phyloP scores from a whole-genome alignment of 78 protist genomes.

The Emiliania huxleyi region DNA sequence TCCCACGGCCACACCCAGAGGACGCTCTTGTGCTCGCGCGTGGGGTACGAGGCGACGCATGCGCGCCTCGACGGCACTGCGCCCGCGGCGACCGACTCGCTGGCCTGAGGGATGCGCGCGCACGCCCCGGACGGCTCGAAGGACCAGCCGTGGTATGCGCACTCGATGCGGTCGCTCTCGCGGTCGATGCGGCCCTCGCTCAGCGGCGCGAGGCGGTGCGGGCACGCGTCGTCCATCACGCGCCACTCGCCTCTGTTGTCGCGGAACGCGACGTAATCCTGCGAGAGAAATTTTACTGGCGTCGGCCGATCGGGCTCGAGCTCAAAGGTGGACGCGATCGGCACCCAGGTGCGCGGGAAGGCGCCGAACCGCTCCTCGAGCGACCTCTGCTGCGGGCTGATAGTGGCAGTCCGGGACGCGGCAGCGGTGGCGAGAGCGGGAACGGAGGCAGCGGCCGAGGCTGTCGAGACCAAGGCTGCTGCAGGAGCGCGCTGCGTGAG shows the following conservation, averaged over 20 bases:
- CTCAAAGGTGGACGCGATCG: background rate
- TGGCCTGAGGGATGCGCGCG: background rate
- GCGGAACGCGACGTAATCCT: background rate
- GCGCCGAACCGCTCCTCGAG: no score
- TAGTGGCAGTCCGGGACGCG: no score
- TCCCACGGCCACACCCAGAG: background rate
- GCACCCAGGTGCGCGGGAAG: background rate
- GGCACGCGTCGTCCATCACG: background rate
- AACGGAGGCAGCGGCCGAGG: no score
- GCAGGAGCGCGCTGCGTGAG: no score
- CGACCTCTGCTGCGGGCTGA: no score
- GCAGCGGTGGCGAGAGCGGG: no score
- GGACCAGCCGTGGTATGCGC: background rate
- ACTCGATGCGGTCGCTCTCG: background rate
- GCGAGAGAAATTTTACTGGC: background rate
- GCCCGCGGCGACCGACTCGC: background rate
- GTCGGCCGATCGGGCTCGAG: background rate
- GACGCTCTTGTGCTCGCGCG: background rate
- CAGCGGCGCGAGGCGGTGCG: slow-evolving; percentile 16
- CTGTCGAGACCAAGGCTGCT: no score
- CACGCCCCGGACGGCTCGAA: background rate
- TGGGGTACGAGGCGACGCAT: background rate
- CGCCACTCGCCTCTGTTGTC: background rate
- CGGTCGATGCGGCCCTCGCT: background rate
- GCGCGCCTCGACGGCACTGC: background rate